These are phyloP conservation scores for Lecanicillium sp. DNA, from an alignment of 2,329 filamentous ascomycete species.

Conservation along the genomic window DNA sequence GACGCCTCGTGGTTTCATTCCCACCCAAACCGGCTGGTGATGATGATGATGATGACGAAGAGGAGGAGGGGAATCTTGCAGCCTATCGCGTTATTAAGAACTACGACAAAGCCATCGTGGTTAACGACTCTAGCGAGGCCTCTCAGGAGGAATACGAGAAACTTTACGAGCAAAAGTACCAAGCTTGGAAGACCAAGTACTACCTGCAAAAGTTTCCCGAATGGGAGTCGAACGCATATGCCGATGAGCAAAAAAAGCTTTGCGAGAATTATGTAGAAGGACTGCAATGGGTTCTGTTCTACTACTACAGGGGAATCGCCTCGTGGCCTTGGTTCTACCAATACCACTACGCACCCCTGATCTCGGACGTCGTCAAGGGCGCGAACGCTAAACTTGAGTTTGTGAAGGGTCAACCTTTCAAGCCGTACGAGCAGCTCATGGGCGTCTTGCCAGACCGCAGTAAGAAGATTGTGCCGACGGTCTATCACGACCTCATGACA, in stretches of 20 bases:
- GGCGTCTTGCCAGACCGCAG: constrained; percentile 94
- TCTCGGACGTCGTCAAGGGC: constrained; percentile 90
- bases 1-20: constrained; percentile 46
- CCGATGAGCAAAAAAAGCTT: constrained; percentile 67
- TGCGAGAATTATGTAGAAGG: constrained; percentile 97
- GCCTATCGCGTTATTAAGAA: constrained; percentile 79
- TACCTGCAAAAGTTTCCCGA: constrained; percentile 82
- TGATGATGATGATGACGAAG: constrained; percentile 58
- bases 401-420: constrained; percentile 89
- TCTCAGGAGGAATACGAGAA: constrained; percentile 71
- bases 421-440: constrained; percentile 95
- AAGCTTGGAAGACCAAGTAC: constrained; percentile 90
- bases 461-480: constrained; percentile 85
- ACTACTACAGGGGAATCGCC: constrained; percentile 95
- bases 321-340: constrained; percentile 98
- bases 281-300: constrained; percentile 94
- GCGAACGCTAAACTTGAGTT: constrained; percentile 85
- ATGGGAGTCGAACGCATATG: constrained; percentile 76
- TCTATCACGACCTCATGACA: constrained; percentile 92
- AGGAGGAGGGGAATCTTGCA: constrained; percentile 79
- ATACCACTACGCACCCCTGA: constrained; percentile 97
- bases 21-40: constrained; percentile 44
- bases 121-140: constrained; percentile 74
- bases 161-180: constrained; percentile 86
- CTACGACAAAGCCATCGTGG: constrained; percentile 83